Percentiles rank a stretch among this genome's conserved stretches.
These are phyloP conservation scores for Myriosclerotinia duriaeana DNA, from an alignment of 2,329 filamentous ascomycete genomes.

Conservation along the genomic window DNA sequence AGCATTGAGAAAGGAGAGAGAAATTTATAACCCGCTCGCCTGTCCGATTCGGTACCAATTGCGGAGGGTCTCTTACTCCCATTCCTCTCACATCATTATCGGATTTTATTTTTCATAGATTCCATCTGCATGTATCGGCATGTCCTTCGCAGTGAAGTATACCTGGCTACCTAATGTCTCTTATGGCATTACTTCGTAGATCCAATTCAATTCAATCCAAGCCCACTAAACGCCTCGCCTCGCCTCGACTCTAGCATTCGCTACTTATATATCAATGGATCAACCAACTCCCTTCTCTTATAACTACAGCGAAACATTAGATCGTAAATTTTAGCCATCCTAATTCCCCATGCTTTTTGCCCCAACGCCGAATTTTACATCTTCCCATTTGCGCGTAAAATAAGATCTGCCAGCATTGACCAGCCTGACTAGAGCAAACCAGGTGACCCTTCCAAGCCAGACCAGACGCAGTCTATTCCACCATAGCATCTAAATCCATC, in stretches of 20 bases:
- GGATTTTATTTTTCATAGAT: no score
- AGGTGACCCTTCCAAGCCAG: background rate
- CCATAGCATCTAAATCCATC: conserved; percentile 15
- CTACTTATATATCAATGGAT: background rate
- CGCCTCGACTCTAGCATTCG: background rate
- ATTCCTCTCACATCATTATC: no score
- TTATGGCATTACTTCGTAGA: background rate
- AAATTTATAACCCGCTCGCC: background rate
- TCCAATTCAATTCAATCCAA: background rate
- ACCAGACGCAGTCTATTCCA: conserved; percentile 4
- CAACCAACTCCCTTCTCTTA: background rate
- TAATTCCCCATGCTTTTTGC: background rate
- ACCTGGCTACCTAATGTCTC: background rate
- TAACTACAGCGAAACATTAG: background rate
- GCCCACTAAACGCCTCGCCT: background rate
- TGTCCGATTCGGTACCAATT: background rate
- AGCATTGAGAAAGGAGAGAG: background rate
- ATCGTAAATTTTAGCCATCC: background rate
- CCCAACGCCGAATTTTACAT: background rate
- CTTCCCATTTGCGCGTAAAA: background rate
- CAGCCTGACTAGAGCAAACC: background rate
- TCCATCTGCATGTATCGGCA: background rate
- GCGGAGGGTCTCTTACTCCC: no score
- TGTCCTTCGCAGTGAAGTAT: background rate
- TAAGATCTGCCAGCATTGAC: background rate